A percentile compares a stretch with the other conserved stretches of the same genome.
Evolutionary conservation across 305 asterid genomes (phyloP).

Genomic region (Rubia peregrina): DNA sequence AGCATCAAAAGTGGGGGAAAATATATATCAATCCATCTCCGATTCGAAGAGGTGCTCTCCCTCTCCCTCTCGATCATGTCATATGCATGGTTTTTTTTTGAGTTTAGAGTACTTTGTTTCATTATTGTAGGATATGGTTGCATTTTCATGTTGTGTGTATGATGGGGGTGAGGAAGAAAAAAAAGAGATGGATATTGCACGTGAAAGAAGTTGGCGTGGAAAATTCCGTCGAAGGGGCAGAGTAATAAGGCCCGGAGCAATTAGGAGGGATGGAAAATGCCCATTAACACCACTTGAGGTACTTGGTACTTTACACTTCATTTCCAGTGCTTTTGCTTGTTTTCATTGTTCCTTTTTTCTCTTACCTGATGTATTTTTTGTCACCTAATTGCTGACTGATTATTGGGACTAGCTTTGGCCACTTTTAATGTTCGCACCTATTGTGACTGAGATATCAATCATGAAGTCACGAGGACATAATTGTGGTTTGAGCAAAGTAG

Average conservation of each 20-base stretch:
- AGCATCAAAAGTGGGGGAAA: slow-evolving; percentile 68
- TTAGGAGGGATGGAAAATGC: slow-evolving; percentile 90
- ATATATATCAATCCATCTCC: slow-evolving; percentile 88
- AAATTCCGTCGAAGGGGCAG: slow-evolving; percentile 85
- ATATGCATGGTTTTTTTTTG: background rate
- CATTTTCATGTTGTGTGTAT: slow-evolving; percentile 90
- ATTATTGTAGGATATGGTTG: slow-evolving; percentile 87
- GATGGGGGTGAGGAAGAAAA: slow-evolving; percentile 97
- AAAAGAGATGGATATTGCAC: slow-evolving; percentile 88
- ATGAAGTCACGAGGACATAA: background rate
- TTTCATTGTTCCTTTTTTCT: background rate
- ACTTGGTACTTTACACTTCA: slow-evolving; percentile 15
- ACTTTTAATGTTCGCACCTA: background rate
- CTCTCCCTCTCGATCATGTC: slow-evolving; percentile 10
- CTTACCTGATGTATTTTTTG: background rate
- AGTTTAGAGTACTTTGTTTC: slow-evolving; percentile 10
- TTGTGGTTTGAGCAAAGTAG: background rate
- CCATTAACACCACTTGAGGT: slow-evolving; percentile 97
- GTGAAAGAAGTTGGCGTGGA: slow-evolving; percentile 99
- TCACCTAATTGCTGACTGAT: background rate
- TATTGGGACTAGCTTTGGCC: background rate
- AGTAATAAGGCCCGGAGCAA: slow-evolving; percentile 89
- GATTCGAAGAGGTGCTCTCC: slow-evolving; percentile 82
- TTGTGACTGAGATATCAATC: background rate
- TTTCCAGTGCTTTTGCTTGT: background rate